Percentiles rank a stretch among this genome's conserved stretches.
Conservation (phyloP, 2,329 filamentous ascomycete genomes). For the Aspergillus hiratsukae region DNA sequence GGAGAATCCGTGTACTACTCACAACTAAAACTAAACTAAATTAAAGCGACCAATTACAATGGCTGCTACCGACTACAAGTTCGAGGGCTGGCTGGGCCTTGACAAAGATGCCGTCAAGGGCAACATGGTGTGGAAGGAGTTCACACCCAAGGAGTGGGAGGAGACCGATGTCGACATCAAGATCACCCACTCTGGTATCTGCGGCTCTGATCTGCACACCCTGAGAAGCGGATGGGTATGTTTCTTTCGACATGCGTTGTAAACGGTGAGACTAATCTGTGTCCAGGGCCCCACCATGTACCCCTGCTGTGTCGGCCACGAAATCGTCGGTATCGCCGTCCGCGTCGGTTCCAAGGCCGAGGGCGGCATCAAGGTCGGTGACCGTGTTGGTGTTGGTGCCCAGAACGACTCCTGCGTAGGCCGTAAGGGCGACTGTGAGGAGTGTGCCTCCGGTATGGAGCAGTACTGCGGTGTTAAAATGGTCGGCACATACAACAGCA, state of each 20-base stretch:
- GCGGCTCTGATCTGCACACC: constrained; percentile 57
- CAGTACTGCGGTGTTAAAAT: constrained; percentile 24
- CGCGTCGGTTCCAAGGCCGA: constrained; percentile 48
- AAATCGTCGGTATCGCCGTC: constrained; percentile 58
- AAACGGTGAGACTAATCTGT: not conserved
- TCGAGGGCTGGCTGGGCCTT: constrained; percentile 55
- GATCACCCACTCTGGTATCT: constrained; percentile 61
- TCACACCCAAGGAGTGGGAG: constrained; percentile 60
- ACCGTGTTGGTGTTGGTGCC: constrained; percentile 53
- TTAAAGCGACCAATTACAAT: constrained; percentile 9
- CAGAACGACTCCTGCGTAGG: constrained; percentile 52
- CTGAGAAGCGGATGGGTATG: constrained; percentile 47
- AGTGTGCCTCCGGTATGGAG: constrained; percentile 44
- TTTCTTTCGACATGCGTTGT: not conserved
- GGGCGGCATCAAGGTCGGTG: constrained; percentile 30
- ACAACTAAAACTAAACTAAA: not conserved
- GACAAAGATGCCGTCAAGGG: constrained; percentile 47
- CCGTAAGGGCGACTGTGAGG: constrained; percentile 45
- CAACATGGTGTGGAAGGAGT: constrained; percentile 52
- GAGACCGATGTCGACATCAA: constrained; percentile 62
- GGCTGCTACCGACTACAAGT: constrained; percentile 43
- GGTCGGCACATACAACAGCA: constrained; percentile 28
- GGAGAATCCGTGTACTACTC: not conserved
- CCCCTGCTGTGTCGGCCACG: constrained; percentile 57
- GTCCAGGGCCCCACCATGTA: constrained; percentile 30